Conservation (phyloP, 2,329 filamentous ascomycete species). For the Metarhizium sp. region DNA sequence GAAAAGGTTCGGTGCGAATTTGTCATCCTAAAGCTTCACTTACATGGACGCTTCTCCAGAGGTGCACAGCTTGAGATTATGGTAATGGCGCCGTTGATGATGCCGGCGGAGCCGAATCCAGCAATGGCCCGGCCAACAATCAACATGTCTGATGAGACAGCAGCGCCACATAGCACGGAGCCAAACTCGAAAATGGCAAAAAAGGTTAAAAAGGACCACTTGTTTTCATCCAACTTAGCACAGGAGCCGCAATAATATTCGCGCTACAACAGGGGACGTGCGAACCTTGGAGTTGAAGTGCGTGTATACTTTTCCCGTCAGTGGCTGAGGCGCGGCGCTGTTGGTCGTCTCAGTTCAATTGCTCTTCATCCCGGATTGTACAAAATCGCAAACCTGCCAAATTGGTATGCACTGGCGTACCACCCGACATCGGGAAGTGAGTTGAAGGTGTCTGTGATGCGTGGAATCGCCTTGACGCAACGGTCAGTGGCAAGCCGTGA, state of each 20-base stretch:
- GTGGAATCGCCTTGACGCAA: conserved; percentile 26
- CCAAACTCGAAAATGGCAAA: conserved; percentile 12
- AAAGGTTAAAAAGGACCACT: conserved; percentile 10
- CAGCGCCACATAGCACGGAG: conserved; percentile 12
- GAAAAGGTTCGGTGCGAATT: too few relatives aligned
- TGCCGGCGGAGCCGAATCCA: conserved; percentile 11
- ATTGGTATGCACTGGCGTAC: conserved; percentile 39
- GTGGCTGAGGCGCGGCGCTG: conserved; percentile 23
- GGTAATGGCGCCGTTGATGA: conserved; percentile 11
- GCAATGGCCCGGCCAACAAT: conserved; percentile 13
- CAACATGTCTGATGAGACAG: conserved; percentile 11
- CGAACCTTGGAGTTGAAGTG: conserved; percentile 21
- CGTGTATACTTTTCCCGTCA: conserved; percentile 39
- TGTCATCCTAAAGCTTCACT: too few relatives aligned
- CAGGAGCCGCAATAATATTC: too few relatives aligned
- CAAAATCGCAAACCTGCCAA: conserved; percentile 26
- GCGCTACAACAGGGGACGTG: too few relatives aligned
- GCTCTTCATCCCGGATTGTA: too few relatives aligned
- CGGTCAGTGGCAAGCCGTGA: background rate
- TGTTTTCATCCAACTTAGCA: background rate
- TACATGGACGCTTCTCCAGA: conserved; percentile 9
- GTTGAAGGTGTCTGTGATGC: conserved; percentile 39
- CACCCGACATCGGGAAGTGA: conserved; percentile 41
- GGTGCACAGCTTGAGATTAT: conserved; percentile 9
- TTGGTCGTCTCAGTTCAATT: too few relatives aligned